A percentile compares a stretch with the other conserved stretches of the same genome.
Conservation (phyloP, 768 basidiomycete species). For the Crepidotus variabilis region DNA sequence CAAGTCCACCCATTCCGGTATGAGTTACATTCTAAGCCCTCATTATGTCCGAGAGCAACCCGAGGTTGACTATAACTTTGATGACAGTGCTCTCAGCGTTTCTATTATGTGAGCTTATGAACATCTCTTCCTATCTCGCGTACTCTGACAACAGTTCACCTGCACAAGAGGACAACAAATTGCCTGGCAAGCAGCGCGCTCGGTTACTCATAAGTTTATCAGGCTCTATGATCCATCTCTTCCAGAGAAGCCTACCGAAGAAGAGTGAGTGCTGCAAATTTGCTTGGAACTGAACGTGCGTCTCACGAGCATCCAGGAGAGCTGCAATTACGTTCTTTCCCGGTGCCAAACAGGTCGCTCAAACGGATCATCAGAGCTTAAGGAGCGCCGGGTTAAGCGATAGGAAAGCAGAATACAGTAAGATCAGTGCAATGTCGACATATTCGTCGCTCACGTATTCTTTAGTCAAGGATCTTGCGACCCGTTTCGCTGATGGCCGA, state of each 20-base stretch:
- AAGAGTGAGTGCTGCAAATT: conserved; percentile 32
- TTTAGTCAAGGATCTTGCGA: conserved; percentile 73
- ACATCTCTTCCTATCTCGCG: not conserved
- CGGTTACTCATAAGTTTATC: conserved; percentile 77
- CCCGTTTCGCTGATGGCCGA: conserved; percentile 77
- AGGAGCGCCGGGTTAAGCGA: conserved; percentile 74
- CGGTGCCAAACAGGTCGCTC: conserved; percentile 58
- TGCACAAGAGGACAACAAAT: conserved; percentile 67
- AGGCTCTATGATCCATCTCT: conserved; percentile 71
- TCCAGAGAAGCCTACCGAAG: conserved; percentile 61
- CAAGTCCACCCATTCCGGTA: conserved; percentile 82
- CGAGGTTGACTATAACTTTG: not conserved
- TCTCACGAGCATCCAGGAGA: conserved; percentile 9
- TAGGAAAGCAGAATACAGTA: conserved; percentile 90
- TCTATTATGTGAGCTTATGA: conserved; percentile 60
- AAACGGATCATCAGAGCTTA: conserved; percentile 54
- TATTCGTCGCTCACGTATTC: conserved; percentile 1
- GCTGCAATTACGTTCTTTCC: conserved; percentile 47
- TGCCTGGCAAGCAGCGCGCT: conserved; percentile 82
- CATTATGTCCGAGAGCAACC: not conserved
- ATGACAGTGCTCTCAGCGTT: conserved; percentile 56
- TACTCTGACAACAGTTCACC: not conserved
- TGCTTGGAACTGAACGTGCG: not conserved
- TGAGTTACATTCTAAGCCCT: conserved; percentile 4
- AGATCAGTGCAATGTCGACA: conserved; percentile 15